Percentiles rank a stretch among this genome's conserved stretches.
Conservation (phyloP, 2,329 filamentous ascomycete species). For the Knufia fluminis region DNA sequence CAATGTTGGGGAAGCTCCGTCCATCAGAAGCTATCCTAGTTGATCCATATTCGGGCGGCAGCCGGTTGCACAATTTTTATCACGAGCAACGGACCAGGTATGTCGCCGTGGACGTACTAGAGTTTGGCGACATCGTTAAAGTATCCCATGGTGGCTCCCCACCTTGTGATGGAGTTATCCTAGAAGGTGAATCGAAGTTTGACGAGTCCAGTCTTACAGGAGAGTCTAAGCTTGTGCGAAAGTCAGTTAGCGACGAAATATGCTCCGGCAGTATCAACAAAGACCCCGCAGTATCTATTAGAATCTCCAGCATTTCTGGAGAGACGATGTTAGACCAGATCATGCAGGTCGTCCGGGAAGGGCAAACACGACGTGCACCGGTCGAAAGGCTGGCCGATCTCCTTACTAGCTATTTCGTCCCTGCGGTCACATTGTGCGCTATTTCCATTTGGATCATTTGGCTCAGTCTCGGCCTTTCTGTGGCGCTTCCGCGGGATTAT, state of each 20-base stretch:
- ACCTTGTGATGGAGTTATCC: constrained; percentile 78
- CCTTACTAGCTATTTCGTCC: constrained; percentile 87
- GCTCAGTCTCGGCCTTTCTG: constrained; percentile 85
- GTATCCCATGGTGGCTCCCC: constrained; percentile 92
- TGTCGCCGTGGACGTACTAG: constrained; percentile 55
- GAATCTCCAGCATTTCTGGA: constrained; percentile 78
- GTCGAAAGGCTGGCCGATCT: constrained; percentile 87
- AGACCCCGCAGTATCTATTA: constrained; percentile 78
- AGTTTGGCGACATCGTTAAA: constrained; percentile 85
- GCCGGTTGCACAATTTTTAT: constrained; percentile 10
- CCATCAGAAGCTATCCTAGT: constrained; percentile 67
- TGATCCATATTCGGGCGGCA: no score
- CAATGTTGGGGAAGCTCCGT: constrained; percentile 64
- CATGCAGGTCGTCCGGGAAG: constrained; percentile 90
- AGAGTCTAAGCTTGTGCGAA: constrained; percentile 88
- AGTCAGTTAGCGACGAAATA: constrained; percentile 65
- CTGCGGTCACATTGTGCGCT: constrained; percentile 73
- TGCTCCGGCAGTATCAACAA: constrained; percentile 95
- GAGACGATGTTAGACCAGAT: constrained; percentile 97
- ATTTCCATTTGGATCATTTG: constrained; percentile 75
- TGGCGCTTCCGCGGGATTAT: constrained; percentile 78
- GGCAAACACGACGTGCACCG: constrained; percentile 82
- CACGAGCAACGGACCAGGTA: not conserved
- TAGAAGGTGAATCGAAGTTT: constrained; percentile 80
- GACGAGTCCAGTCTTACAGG: constrained; percentile 98